phyloP scores from a whole-genome alignment of 371 early-diverging fungal genomes.

The Caulochytrium protostelioides region DNA sequence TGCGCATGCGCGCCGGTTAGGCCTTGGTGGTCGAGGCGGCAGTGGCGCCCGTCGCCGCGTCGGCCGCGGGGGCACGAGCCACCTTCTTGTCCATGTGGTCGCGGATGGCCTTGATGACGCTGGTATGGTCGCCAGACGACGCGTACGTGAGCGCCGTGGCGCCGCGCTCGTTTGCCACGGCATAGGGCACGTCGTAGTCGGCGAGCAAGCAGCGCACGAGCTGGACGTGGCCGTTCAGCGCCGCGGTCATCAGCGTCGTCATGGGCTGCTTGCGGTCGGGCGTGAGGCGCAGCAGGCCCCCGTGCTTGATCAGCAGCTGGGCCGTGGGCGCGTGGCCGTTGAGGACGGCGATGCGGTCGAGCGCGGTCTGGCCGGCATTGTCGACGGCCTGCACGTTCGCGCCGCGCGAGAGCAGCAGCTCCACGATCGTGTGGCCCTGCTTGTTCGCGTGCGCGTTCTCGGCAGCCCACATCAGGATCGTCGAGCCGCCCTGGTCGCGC shows the following conservation, averaged over 20 bases:
- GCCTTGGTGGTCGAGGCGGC: too few relatives aligned
- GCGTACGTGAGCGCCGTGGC: too few relatives aligned
- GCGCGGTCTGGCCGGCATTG: conserved; percentile 11
- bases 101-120: too few relatives aligned
- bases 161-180: too few relatives aligned
- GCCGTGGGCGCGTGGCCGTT: conserved; percentile 11
- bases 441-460: conserved; percentile 12
- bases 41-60: too few relatives aligned
- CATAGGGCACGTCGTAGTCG: too few relatives aligned
- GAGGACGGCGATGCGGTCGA: conserved; percentile 15
- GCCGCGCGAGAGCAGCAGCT: conserved; percentile 6
- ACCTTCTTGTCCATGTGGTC: too few relatives aligned
- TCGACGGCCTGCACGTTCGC: conserved; percentile 13
- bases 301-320: conserved; percentile 6
- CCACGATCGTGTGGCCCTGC: conserved; percentile 12
- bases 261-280: conserved; percentile 8
- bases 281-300: too few relatives aligned
- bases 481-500: conserved; percentile 16
- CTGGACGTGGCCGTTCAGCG: conserved; percentile 20
- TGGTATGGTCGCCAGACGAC: too few relatives aligned
- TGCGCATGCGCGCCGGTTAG: too few relatives aligned
- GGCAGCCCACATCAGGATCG: conserved; percentile 21
- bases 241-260: conserved; percentile 21
- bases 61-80: too few relatives aligned
- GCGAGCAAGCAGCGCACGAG: too few relatives aligned